These are phyloP conservation scores for Casuarina glauca DNA, from an alignment of 306 rosid species.

Conservation along the genomic window DNA sequence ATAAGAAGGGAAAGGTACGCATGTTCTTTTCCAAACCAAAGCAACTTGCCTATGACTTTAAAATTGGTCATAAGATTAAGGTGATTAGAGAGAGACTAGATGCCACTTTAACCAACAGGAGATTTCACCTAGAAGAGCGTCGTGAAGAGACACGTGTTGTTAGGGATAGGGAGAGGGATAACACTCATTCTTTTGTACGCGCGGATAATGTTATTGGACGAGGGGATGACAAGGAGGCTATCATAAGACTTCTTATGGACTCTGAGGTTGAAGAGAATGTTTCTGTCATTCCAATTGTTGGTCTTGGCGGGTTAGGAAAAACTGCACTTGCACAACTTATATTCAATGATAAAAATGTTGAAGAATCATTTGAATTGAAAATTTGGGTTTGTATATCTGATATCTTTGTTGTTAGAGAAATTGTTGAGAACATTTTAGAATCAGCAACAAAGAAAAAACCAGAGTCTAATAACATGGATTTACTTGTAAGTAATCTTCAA, in stretches of 20 bases:
- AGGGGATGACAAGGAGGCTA: not conserved
- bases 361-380: not conserved
- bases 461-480: not conserved
- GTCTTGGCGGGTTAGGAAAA: slow-evolving; percentile 25
- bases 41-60: no score
- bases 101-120: no score
- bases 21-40: no score
- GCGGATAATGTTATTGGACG: slow-evolving; percentile 1
- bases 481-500: not conserved
- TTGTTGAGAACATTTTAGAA: not conserved
- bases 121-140: not conserved
- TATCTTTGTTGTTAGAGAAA: not conserved
- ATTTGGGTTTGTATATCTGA: not conserved
- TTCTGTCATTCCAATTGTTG: slow-evolving; percentile 19
- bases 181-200: not conserved
- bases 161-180: not conserved
- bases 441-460: not conserved
- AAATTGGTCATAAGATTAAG: no score
- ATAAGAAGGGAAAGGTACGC: no score
- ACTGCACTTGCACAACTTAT: slow-evolving; percentile 17
- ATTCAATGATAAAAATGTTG: not conserved
- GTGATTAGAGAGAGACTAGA: no score
- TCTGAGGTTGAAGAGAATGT: not conserved
- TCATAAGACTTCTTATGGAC: not conserved
- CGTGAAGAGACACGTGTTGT: no score